phyloP scores from a whole-genome alignment of 208 protist genomes.

The Endotrypanum monterogeii region DNA sequence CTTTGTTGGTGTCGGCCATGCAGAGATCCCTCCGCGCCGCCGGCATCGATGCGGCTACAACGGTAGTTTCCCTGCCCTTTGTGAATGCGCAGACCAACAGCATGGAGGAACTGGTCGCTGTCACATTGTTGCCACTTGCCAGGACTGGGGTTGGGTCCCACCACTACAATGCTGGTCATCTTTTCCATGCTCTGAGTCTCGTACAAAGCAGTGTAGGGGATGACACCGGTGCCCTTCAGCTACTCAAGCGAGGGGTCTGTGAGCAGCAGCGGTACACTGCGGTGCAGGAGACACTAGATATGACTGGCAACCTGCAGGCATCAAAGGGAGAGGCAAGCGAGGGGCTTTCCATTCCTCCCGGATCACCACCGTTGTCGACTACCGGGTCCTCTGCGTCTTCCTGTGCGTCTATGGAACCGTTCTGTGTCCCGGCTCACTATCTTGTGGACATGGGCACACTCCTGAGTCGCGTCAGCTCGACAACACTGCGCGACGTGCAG shows the following conservation, averaged over 20 bases:
- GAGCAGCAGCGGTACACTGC: constrained; percentile 26
- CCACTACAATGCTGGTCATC: constrained; percentile 41
- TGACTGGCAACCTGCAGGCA: not conserved
- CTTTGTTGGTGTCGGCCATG: constrained; percentile 49
- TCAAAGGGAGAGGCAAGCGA: not conserved
- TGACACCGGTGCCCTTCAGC: constrained; percentile 51
- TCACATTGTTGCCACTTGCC: constrained; percentile 34
- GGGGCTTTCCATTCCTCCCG: not conserved
- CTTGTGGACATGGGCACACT: constrained; percentile 68
- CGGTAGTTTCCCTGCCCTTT: constrained; percentile 39
- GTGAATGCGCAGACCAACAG: constrained; percentile 65
- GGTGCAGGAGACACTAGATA: constrained; percentile 4
- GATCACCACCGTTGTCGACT: not conserved
- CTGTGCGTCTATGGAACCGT: constrained; percentile 26
- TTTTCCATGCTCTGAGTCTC: constrained; percentile 74
- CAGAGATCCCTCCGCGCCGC: constrained; percentile 38
- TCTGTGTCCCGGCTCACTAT: constrained; percentile 44
- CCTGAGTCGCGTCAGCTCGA: constrained; percentile 43
- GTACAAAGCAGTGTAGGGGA: constrained; percentile 64
- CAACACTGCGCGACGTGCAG: constrained; percentile 36
- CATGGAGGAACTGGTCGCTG: constrained; percentile 42
- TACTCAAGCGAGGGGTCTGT: constrained; percentile 40
- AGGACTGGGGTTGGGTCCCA: constrained; percentile 33
- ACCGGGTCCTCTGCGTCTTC: not conserved
- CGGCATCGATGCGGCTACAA: constrained; percentile 32